Base-by-base conservation (phyloP, 768 basidiomycete species). In the Kondoa malvinella region DNA sequence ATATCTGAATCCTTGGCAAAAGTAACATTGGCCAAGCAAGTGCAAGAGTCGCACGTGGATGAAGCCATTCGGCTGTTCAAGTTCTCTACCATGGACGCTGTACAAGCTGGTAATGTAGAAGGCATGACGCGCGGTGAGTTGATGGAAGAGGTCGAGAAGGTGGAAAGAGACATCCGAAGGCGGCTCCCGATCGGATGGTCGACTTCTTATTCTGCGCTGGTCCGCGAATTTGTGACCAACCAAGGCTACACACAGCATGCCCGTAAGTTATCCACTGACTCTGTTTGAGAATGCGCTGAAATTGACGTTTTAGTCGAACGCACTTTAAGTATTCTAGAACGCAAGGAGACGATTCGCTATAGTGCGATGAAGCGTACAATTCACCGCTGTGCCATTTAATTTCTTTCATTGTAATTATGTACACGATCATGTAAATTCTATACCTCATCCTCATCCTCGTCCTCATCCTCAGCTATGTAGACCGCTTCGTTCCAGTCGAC, bases 21-120 rank as follows among this genome's bases (percentile, higher is more conserved):
- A 75, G 83, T 96, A 78, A 91, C 91, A 1, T 81, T 99, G 17
- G 86, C 87, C 0, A 81, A 89, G 0, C 82, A 85, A 1, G 95
- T 97, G 1, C 85, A 86, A 73, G 87, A 86, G 61, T 87, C 92
- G 75, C 92, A 99, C 73, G 94, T 97, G 27, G 92, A 96, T 77
- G 95, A 99, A 77, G 89, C 95, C 3, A 96, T 97, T 73, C 87
- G 95, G 12, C 78, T 99, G 56, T 99, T 99, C 85, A 97, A 94
- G 75, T 92, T 86, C 79, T 96, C 92, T 8, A 97, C 95, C 1
- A 97, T 99, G 94, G 92, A 97, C 76, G 95, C 95, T 29, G 92
- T 97, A 30, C 87, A 88, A 15, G 91, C 92, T 0, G 92, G 95
- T 15, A 74, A 71, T 66, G 86, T 87, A 21, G 95, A 97, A 73